A percentile compares a stretch with the other conserved stretches of the same genome.
Conservation (phyloP, 805 yeast genomes). For the Saccharomycopsis sp. region DNA sequence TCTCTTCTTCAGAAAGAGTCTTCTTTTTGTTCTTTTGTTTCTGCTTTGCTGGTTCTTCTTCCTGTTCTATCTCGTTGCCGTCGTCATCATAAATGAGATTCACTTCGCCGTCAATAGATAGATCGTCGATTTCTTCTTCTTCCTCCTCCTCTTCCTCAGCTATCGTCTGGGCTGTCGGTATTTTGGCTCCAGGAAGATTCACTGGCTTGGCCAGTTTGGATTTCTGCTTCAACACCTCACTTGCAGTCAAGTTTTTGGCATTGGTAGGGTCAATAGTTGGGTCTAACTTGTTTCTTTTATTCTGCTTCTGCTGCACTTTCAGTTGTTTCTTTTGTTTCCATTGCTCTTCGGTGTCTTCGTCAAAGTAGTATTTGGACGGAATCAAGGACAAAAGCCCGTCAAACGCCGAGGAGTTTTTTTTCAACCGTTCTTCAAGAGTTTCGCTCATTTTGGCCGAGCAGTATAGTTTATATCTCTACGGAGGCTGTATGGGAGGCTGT, state of each 20-base stretch:
- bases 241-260: constrained; percentile 36
- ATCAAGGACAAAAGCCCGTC: constrained; percentile 84
- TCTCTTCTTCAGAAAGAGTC: constrained; percentile 40
- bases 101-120: constrained; percentile 25
- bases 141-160: constrained; percentile 20
- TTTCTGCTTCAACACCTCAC: constrained; percentile 50
- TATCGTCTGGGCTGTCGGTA: constrained; percentile 25
- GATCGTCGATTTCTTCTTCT: constrained; percentile 23
- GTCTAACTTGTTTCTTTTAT: constrained; percentile 67
- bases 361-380: constrained; percentile 91
- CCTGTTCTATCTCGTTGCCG: constrained; percentile 42
- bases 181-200: constrained; percentile 32
- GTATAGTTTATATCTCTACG: background rate
- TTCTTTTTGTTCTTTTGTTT: constrained; percentile 24
- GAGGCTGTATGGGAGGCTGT: no score
- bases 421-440: constrained; percentile 54
- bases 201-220: constrained; percentile 47
- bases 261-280: constrained; percentile 50
- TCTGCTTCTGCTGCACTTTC: constrained; percentile 54
- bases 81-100: constrained; percentile 64
- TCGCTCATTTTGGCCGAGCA: background rate
- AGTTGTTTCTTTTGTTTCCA: constrained; percentile 82
- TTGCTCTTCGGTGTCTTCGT: constrained; percentile 81
- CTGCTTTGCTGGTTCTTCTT: constrained; percentile 19
- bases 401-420: constrained; percentile 74